Conservation (phyloP, 1,284 basidiomycete species). For the Phaffia rhodozyma region DNA sequence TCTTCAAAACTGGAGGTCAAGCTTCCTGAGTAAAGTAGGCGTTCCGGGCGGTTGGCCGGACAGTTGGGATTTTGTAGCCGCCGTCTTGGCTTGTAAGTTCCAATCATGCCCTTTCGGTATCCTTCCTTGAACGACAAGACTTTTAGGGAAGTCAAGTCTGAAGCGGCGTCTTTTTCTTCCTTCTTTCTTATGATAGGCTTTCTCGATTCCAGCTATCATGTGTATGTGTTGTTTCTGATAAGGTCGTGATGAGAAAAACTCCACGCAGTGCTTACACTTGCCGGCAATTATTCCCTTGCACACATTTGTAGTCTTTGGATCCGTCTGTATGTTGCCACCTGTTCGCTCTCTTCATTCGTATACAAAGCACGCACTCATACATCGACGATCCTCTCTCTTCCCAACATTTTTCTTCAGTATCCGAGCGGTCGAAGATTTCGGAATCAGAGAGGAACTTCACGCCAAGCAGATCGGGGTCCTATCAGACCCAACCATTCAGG, state of each 20-base stretch:
- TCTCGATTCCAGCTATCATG: slow-evolving; percentile 78
- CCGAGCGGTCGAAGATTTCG: slow-evolving; percentile 57
- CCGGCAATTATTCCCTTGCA: not conserved
- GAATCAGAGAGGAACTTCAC: slow-evolving; percentile 54
- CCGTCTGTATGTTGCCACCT: too few relatives aligned
- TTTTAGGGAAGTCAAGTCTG: too few relatives aligned
- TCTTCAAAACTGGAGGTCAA: slow-evolving; percentile 62
- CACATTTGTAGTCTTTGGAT: not conserved
- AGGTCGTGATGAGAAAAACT: too few relatives aligned
- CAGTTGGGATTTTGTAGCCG: slow-evolving; percentile 81
- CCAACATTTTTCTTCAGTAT: slow-evolving; percentile 44
- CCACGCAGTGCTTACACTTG: too few relatives aligned
- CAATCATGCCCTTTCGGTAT: not conserved
- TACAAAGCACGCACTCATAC: not conserved
- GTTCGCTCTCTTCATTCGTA: too few relatives aligned
- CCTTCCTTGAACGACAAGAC: slow-evolving; percentile 19
- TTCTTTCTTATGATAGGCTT: slow-evolving; percentile 41
- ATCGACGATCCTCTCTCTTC: not conserved
- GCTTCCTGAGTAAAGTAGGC: slow-evolving; percentile 62
- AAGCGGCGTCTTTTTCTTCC: slow-evolving; percentile 1
- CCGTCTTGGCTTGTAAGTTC: slow-evolving; percentile 53
- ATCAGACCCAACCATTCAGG: slow-evolving; percentile 39
- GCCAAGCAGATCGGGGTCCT: slow-evolving; percentile 24
- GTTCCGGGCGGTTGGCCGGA: slow-evolving; percentile 70
- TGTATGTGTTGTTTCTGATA: slow-evolving; percentile 25